These are phyloP conservation scores for Thermochaetoides thermophila DNA, from an alignment of 495 filamentous ascomycete genomes.

Conservation along the genomic window DNA sequence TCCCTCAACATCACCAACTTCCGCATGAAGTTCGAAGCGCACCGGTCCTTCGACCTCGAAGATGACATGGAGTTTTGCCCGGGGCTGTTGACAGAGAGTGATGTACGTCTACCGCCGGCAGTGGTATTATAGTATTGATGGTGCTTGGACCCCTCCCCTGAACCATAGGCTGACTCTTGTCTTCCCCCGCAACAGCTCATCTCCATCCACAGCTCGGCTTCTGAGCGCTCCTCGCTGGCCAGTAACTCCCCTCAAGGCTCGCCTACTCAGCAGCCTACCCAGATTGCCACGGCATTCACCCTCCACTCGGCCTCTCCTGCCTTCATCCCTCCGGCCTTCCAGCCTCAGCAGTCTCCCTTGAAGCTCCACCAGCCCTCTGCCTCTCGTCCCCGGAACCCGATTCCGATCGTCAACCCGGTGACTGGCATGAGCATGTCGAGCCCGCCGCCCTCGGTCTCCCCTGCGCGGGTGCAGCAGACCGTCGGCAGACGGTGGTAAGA, in stretches of 20 bases:
- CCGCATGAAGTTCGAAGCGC: constrained; percentile 76
- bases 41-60: constrained; percentile 89
- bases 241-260: constrained; percentile 91
- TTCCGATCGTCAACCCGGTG: constrained; percentile 93
- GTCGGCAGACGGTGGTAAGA: constrained; percentile 37
- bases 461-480: constrained; percentile 59
- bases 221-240: constrained; percentile 86
- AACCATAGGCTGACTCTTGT: constrained; percentile 1
- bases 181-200: constrained; percentile 39
- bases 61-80: constrained; percentile 97
- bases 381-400: constrained; percentile 82
- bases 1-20: constrained; percentile 57
- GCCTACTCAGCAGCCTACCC: constrained; percentile 52
- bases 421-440: constrained; percentile 81
- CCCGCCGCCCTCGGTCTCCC: constrained; percentile 81
- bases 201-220: constrained; percentile 72
- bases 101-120: constrained; percentile 53
- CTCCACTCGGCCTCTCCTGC: constrained; percentile 61
- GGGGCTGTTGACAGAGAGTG: constrained; percentile 80
- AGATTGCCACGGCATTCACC: constrained; percentile 62
- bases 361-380: constrained; percentile 80
- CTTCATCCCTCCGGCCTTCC: constrained; percentile 46
- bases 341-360: constrained; percentile 37
- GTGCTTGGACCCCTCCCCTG: background rate
- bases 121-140: too few relatives aligned